Evolutionary conservation across 305 asterid species (phyloP), one percentile per base, ranked within the genome.

Genomic region (Euphrasia arctica): DNA sequence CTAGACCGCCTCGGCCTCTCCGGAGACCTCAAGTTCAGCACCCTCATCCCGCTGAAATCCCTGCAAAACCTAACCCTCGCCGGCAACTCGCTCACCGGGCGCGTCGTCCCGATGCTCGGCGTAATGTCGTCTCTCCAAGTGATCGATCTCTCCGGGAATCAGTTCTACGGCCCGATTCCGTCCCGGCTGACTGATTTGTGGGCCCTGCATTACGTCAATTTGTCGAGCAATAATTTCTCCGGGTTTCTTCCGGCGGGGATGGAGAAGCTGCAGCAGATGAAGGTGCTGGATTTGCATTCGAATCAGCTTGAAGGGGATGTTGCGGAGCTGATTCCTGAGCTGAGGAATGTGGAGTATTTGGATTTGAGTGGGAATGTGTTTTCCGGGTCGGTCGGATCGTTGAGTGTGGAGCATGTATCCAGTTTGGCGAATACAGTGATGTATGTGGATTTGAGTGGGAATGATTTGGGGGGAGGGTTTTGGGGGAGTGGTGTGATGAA

Each of bases 81-180:
- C 0, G 91, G 89, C 1, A 88, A 88, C 67, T 72, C 51, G 4
- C 80, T 88, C 9, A 70, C 89, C 27, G 96, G 96, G 11, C 80
- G 94, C 4, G 76, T 88, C 1, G 91, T 83, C 4, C 96, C 96
- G n/a, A 55, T 77, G 2, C 67, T 88, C 3, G 91, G 91, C 11
- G 34, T 54, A 14, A 80, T 88, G 75, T 47, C 75, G 31, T 64
- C 86, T 48, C 74, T 88, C 11, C 89, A 83, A 69, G 72, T 70
- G 22, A 66, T 88, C 54, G 96, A 88, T 85, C 89, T 88, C 50
- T 88, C 96, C 2, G 74, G 74, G 4, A 88, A 88, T 39, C 79
- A 71, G 61, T 88, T 88, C 60, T 74, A 77, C 52, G 96, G 96
- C 15, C 91, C 94, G 2, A 73, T 88, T 49, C 96, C 96, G 0